phyloP scores from a whole-genome alignment of 78 protist genomes.

The Cavenderia fasciculata region DNA sequence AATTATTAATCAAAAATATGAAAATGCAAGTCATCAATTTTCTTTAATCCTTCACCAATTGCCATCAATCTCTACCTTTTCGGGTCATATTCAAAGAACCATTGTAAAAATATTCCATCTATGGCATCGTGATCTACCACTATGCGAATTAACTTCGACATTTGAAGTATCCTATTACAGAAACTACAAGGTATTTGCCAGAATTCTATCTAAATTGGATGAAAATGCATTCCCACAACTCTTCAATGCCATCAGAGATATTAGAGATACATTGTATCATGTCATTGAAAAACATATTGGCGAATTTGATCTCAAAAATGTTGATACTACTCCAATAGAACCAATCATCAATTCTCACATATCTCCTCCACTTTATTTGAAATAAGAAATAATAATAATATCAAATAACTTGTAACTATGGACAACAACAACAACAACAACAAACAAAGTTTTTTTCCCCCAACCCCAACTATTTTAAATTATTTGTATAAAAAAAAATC shows the following conservation, averaged over 20 bases:
- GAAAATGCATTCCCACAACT: conserved; percentile 22
- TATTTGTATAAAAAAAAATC: too few relatives aligned
- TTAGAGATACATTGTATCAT: conserved; percentile 32
- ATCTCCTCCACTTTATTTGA: too few relatives aligned
- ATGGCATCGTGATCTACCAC: conserved; percentile 61
- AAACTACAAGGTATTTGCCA: conserved; percentile 53
- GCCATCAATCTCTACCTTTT: conserved; percentile 26
- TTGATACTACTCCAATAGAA: conserved; percentile 22
- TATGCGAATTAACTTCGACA: conserved; percentile 58
- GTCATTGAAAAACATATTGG: conserved; percentile 27
- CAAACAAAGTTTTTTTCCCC: too few relatives aligned
- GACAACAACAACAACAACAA: too few relatives aligned
- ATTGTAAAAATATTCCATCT: conserved; percentile 42
- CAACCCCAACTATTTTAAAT: too few relatives aligned
- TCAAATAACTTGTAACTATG: too few relatives aligned
- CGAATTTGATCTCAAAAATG: conserved; percentile 16
- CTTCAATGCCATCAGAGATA: background rate
- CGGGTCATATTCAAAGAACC: conserved; percentile 72
- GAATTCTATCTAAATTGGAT: conserved; percentile 42
- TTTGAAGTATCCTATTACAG: conserved; percentile 44
- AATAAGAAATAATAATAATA: too few relatives aligned
- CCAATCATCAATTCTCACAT: conserved; percentile 17
- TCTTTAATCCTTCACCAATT: conserved; percentile 16
- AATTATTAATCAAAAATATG: conserved; percentile 17
- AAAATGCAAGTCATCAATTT: conserved; percentile 20